Conservation (phyloP, 495 filamentous ascomycete species). For the Daldinia decipiens region DNA sequence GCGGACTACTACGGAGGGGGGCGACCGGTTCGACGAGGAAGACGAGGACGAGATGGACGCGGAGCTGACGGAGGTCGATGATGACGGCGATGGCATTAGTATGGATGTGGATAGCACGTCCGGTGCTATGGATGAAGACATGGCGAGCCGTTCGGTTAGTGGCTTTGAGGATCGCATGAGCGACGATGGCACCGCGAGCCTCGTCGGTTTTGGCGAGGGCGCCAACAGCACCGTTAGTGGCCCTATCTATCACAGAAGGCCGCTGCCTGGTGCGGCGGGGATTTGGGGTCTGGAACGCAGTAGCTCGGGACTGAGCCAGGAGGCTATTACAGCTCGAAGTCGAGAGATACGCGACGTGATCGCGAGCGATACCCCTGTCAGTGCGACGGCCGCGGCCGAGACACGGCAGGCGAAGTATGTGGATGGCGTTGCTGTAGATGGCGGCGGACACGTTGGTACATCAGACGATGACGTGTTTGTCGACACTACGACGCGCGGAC, state of each 20-base stretch:
- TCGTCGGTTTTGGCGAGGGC: constrained; percentile 90
- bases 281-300: constrained; percentile 55
- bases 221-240: constrained; percentile 81
- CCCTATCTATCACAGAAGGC: constrained; percentile 69
- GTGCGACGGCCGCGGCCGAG: constrained; percentile 54
- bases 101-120: constrained; percentile 56
- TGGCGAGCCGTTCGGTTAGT: constrained; percentile 64
- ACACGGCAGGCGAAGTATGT: constrained; percentile 56
- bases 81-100: constrained; percentile 59
- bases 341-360: constrained; percentile 38
- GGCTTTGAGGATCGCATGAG: constrained; percentile 77
- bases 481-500: constrained; percentile 56
- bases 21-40: constrained; percentile 53
- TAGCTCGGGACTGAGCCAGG: constrained; percentile 55
- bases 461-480: constrained; percentile 54
- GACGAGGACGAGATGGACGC: constrained; percentile 58
- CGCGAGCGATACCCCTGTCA: constrained; percentile 54
- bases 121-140: constrained; percentile 56
- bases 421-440: constrained; percentile 58
- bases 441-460: constrained; percentile 38
- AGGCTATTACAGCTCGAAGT: constrained; percentile 42
- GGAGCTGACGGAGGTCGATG: constrained; percentile 55
- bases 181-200: constrained; percentile 74
- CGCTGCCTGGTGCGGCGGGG: constrained; percentile 48
- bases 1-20: constrained; percentile 67